A percentile compares a stretch with the other conserved stretches of the same genome.
These are phyloP conservation scores for Cyberlindnera galapagoensis DNA, from an alignment of 805 yeast genomes.

Conservation along the genomic window DNA sequence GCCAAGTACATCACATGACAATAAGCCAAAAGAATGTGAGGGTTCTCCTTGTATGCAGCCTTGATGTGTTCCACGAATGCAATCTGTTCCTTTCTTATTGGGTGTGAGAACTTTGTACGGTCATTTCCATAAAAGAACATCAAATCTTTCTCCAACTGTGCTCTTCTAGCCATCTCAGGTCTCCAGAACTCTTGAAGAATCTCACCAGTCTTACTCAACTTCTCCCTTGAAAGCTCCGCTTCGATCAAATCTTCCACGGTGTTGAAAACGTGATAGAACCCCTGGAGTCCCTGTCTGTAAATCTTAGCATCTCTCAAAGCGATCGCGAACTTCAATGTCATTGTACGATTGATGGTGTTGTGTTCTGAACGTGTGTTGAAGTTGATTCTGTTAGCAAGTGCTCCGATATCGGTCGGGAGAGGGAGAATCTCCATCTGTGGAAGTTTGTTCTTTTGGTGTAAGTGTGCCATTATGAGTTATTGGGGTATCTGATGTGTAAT, in stretches of 20 bases:
- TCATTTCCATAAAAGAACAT: slow-evolving; percentile 57
- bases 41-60: slow-evolving; percentile 48
- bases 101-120: slow-evolving; percentile 47
- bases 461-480: slow-evolving; percentile 3
- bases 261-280: slow-evolving; percentile 62
- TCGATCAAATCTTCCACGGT: slow-evolving; percentile 51
- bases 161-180: slow-evolving; percentile 61
- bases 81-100: slow-evolving; percentile 56
- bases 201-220: slow-evolving; percentile 23
- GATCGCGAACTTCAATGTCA: slow-evolving; percentile 63
- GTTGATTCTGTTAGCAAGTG: slow-evolving; percentile 78
- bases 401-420: slow-evolving; percentile 73
- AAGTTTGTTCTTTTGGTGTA: slow-evolving; percentile 15
- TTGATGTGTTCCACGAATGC: slow-evolving; percentile 57
- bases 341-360: slow-evolving; percentile 60
- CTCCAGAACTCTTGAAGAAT: slow-evolving; percentile 58
- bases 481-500: too few species aligned
- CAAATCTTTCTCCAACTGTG: slow-evolving; percentile 52
- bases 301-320: slow-evolving; percentile 72
- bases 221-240: slow-evolving; percentile 35
- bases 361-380: slow-evolving; percentile 58
- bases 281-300: slow-evolving; percentile 75
- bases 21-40: slow-evolving; percentile 69
- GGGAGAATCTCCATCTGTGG: slow-evolving; percentile 57
- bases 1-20: slow-evolving; percentile 84